A percentile compares a stretch with the other conserved stretches of the same genome.
These are phyloP conservation scores for Aphanomyces invadans DNA, from an alignment of 352 stramenopile species.

Conservation along the genomic window DNA sequence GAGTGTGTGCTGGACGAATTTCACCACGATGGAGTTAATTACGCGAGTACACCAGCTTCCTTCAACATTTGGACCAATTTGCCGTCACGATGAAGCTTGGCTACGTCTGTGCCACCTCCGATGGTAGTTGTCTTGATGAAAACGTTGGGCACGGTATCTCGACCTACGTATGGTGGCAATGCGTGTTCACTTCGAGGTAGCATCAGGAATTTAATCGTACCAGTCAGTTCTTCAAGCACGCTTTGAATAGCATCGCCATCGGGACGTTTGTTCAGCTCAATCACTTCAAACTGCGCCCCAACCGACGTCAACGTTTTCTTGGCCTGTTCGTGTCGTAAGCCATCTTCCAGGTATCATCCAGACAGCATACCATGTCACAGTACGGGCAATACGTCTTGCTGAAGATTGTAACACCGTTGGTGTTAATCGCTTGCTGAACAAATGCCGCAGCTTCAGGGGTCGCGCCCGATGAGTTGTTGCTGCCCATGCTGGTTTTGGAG, in stretches of 20 bases:
- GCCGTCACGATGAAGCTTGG: conserved; percentile 72
- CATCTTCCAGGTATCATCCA: no score
- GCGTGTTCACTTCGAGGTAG: not conserved
- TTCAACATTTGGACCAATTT: conserved; percentile 87
- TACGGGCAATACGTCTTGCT: conserved; percentile 94
- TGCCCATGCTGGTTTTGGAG: not conserved
- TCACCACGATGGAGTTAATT: not conserved
- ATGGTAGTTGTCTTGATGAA: conserved; percentile 93
- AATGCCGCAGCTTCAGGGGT: conserved; percentile 31
- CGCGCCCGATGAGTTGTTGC: not conserved
- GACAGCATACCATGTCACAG: conserved; percentile 53
- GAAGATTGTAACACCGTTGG: conserved; percentile 71
- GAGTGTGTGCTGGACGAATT: no score
- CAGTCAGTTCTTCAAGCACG: conserved; percentile 79
- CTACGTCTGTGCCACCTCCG: conserved; percentile 90
- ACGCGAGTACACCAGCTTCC: conserved; percentile 35
- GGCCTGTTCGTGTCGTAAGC: no score
- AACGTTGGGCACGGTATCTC: conserved; percentile 94
- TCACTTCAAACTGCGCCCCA: conserved; percentile 49
- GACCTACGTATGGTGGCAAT: conserved; percentile 44
- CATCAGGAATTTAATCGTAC: conserved; percentile 27
- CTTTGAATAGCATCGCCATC: conserved; percentile 81
- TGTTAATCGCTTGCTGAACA: conserved; percentile 41
- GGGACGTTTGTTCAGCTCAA: conserved; percentile 56
- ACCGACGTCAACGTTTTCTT: conserved; percentile 76